Base-by-base conservation (phyloP, 176 grass and related monocot genomes). In the Phragmites australis region DNA sequence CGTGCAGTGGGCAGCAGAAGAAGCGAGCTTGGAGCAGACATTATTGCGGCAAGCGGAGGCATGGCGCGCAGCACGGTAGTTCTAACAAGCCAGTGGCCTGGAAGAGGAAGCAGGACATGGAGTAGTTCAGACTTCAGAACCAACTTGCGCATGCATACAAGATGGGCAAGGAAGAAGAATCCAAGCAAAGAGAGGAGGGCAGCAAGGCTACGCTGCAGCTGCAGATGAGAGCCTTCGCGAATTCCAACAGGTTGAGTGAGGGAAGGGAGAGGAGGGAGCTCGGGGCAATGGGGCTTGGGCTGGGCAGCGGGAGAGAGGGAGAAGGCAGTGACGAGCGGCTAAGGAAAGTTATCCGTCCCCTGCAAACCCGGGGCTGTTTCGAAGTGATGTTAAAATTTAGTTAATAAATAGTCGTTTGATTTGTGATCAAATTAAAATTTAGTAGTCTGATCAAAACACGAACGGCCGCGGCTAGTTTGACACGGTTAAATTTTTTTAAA, bases 11-110 rank as follows among this genome's bases (percentile, higher is more conserved):
- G 74, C 27, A 53, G 37, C 48, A 64, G 47, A 63, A 82, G 73
- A 27, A 83, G 73, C 26, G 47, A 55, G 23, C 65, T 56, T 23
- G 74, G 73, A 68, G 65, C 47, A 32, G 65, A 72, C 37, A 82
- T 29, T 22, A 73, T 6, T 29, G 47, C 6, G 27, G 30, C 65
- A 15, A 82, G 10, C 8, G 80, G 65, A 71, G 67, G 47, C 73
- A 78, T 78, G 40, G 11, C 16, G 26, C n/a, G 46, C 3, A 49
- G 37, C 13, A 54, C 52, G 0, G 19, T 4, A 2, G 58, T 57
- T 32, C 9, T 4, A 12, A 32, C 53, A 9, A 14, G 17, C 16
- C 30, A 9, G 8, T 34, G 8, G 3, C 60, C 77, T 87, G 77
- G 10, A 73, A 27, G 25, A 66, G 68, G 45, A 65, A 19, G 62